phyloP scores from a whole-genome alignment of 176 grass and related monocot species.

The Pontederia crassipes region DNA sequence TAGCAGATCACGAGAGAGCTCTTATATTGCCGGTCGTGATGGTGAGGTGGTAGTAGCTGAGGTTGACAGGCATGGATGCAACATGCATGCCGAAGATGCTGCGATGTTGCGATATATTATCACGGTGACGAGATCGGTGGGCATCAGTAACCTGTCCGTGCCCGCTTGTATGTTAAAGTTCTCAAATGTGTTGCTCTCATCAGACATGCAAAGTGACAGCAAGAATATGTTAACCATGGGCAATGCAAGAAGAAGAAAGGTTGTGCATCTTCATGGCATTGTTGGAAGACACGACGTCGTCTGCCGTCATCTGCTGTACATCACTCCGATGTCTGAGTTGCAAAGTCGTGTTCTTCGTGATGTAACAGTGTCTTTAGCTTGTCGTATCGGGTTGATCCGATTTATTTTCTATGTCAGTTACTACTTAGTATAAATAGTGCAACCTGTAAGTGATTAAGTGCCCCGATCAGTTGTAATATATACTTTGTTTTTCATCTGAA shows the following conservation, averaged over 20 bases:
- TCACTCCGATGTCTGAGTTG: too few species aligned
- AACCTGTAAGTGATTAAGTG: too few species aligned
- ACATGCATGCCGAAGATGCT: constrained; percentile 90
- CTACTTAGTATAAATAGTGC: too few species aligned
- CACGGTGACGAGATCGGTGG: constrained; percentile 66
- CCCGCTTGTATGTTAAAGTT: constrained; percentile 81
- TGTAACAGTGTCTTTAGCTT: too few species aligned
- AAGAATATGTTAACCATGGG: not conserved
- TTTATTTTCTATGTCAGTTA: too few species aligned
- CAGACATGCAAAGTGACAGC: too few species aligned
- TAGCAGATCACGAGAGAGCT: not conserved
- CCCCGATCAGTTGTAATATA: too few species aligned
- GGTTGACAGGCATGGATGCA: constrained; percentile 39
- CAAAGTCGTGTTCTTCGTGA: too few species aligned
- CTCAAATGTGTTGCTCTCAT: constrained; percentile 72
- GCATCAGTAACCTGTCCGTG: constrained; percentile 73
- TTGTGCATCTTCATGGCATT: constrained; percentile 33
- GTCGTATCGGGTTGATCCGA: too few species aligned
- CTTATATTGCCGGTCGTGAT: constrained; percentile 66
- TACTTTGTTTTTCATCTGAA: too few species aligned
- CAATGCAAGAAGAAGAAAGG: not conserved
- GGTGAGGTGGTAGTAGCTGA: constrained; percentile 58
- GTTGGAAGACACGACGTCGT: too few species aligned
- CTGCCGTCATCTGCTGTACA: too few species aligned
- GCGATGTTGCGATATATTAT: constrained; percentile 72